Evolutionary conservation across 352 stramenopile species (phyloP), one percentile per base, ranked within the genome.

Genomic region (Pythium utonaiense): DNA sequence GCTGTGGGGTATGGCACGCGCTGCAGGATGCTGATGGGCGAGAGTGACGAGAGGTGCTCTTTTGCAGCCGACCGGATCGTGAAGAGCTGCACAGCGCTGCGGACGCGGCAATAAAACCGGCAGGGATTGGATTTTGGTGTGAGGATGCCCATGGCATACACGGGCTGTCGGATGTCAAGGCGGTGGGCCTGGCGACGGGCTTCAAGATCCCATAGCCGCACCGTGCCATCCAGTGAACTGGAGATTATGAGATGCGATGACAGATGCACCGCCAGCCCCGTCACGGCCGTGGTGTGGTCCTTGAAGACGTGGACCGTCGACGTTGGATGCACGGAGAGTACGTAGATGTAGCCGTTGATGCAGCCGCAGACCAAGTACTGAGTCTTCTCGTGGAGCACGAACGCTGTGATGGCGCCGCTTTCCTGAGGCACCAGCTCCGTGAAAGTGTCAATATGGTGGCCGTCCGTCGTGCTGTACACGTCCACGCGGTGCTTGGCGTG

Each of bases 181-280:
- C 81, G 80, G 47, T 91, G 82, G 7, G 77, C 74, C 48, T 88
- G 79, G 8, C 77, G 72, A 3, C 80, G 70, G 3, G 78, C 71
- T 27, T 91, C 82, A 14, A 89, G 53, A 47, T 91, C 79, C 79
- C 78, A 91, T 6, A 91, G 62, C 28, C 79, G 68, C 28, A 91
- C 73, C 0, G 79, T 80, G 28, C 76, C 78, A 45, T 91, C 82
- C 0, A 91, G 67, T n/a, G 78, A 89, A 21, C 77, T 88, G 3
- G 82, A 91, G 30, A 91, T 67, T 14, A 89, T 65, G 10, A 89
- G 68, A 5, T 72, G 65, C 24, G 79, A 88, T 7, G 78, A 60
- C 6, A 62, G 34, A 49, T 88, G 79, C 21, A 88, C 69, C 0
- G 66, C 73, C 3, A 91, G 57, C 14, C 73, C 74, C 25, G 82